Conservation (phyloP, 495 filamentous ascomycete genomes). For the Hypoxylon cercidicola region DNA sequence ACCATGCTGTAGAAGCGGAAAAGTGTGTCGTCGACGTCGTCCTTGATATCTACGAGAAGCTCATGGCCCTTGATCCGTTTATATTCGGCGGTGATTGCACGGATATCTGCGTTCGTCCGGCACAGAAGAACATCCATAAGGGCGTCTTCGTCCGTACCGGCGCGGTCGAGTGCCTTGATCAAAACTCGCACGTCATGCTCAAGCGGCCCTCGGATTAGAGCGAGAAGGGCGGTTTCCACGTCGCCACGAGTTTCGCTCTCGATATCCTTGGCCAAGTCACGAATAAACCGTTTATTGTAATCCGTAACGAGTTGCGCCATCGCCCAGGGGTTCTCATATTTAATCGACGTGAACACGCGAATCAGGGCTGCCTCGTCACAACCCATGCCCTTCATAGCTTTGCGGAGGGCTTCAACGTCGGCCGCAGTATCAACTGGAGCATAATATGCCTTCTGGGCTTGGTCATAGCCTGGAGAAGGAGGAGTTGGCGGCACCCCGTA, state of each 20-base stretch:
- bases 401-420: constrained; percentile 70
- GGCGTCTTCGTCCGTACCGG: constrained; percentile 77
- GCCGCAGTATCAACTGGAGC: constrained; percentile 63
- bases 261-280: constrained; percentile 70
- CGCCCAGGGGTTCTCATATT: constrained; percentile 66
- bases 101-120: constrained; percentile 78
- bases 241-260: constrained; percentile 72
- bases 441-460: constrained; percentile 47
- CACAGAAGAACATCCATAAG: constrained; percentile 78
- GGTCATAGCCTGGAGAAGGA: constrained; percentile 65
- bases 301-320: constrained; percentile 68
- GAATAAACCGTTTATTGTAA: constrained; percentile 65
- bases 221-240: constrained; percentile 69
- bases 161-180: constrained; percentile 68
- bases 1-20: constrained; percentile 62
- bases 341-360: constrained; percentile 59
- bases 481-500: constrained; percentile 47
- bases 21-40: constrained; percentile 69
- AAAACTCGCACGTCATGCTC: constrained; percentile 66
- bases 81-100: constrained; percentile 67
- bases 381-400: constrained; percentile 82
- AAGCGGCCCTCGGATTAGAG: constrained; percentile 74
- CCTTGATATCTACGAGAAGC: constrained; percentile 61
- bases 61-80: constrained; percentile 62
- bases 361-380: constrained; percentile 75